Conservation (phyloP, 2,329 filamentous ascomycete species). For the Apiospora saccharicola region DNA sequence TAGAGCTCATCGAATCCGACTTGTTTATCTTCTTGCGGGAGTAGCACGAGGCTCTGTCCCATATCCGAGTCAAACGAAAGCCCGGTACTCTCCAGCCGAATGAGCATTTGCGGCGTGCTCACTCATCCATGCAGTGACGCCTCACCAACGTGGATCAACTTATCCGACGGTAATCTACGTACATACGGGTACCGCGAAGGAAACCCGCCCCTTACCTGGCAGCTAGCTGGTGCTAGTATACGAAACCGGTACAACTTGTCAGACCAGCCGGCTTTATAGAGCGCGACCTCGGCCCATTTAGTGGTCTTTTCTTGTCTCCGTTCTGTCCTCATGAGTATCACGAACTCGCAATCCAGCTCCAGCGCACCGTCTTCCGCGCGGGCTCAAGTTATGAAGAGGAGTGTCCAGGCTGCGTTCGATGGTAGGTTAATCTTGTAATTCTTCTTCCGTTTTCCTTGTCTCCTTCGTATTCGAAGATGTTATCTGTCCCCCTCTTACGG, state of each 20-base stretch:
- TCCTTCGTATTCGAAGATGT: background rate
- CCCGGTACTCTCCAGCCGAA: background rate
- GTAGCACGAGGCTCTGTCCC: background rate
- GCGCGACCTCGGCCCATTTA: background rate
- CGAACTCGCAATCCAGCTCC: constrained; percentile 60
- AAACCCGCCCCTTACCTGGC: background rate
- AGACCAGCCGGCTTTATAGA: background rate
- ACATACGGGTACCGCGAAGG: background rate
- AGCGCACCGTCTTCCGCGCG: constrained; percentile 52
- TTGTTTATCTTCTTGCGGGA: too few relatives aligned
- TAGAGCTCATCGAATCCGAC: background rate
- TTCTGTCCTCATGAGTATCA: constrained; percentile 56
- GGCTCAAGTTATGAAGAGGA: constrained; percentile 62
- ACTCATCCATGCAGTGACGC: background rate
- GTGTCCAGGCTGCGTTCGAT: constrained; percentile 67
- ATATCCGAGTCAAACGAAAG: background rate
- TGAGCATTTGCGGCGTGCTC: background rate
- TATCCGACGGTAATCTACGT: background rate
- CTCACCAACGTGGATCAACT: background rate
- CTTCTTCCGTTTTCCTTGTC: too few relatives aligned
- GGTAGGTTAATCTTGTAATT: constrained; percentile 50
- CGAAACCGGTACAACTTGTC: background rate
- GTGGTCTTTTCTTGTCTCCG: background rate
- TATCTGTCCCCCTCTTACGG: constrained; percentile 28
- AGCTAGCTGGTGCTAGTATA: background rate